A percentile compares a stretch with the other conserved stretches of the same genome.
Conservation (phyloP, 495 filamentous ascomycete genomes). For the Neurospora sp. region DNA sequence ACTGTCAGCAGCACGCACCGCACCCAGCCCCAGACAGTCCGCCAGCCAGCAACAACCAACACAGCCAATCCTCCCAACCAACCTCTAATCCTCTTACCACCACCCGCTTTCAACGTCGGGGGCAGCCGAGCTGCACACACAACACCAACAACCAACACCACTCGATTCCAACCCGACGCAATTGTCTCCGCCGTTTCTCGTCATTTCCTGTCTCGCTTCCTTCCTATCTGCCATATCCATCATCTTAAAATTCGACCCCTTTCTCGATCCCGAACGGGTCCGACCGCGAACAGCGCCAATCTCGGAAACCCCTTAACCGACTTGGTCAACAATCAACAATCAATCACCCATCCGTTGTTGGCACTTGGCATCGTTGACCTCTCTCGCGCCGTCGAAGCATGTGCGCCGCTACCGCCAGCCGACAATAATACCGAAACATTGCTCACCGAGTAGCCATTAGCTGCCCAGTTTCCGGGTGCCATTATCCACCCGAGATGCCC, state of each 20-base stretch:
- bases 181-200: neutral
- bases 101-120: neutral
- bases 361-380: neutral
- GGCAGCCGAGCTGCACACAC: neutral
- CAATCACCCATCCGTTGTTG: neutral
- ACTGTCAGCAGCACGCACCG: neutral
- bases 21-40: neutral
- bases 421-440: constrained; percentile 8
- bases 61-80: neutral
- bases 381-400: constrained; percentile 11
- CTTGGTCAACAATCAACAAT: neutral
- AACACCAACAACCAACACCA: neutral
- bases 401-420: constrained; percentile 4
- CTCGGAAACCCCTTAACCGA: neutral
- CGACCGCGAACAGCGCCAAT: neutral
- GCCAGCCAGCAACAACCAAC: neutral
- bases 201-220: constrained; percentile 1
- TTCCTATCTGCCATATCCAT: neutral
- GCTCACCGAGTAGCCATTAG: constrained; percentile 6
- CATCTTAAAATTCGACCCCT: neutral
- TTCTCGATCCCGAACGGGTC: neutral
- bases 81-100: neutral
- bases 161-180: neutral
- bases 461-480: constrained; percentile 2
- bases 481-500: constrained; percentile 40